Percentiles rank a stretch among this genome's conserved stretches.
Evolutionary conservation across 2,329 filamentous ascomycete genomes (phyloP).

Genomic region (Botrytis byssoidea): DNA sequence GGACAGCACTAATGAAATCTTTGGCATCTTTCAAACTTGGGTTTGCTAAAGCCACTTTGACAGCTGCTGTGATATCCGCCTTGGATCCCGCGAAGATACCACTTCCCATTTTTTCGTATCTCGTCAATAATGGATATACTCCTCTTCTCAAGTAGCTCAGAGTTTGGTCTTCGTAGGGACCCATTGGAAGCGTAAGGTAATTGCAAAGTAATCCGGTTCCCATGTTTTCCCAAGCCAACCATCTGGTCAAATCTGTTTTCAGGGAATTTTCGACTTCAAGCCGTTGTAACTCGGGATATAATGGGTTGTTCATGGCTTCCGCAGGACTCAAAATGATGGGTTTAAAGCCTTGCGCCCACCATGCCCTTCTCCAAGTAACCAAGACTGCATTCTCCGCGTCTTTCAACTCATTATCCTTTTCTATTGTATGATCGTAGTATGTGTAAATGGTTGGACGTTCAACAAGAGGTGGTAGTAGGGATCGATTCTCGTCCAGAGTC

Average conservation of each 20-base stretch:
- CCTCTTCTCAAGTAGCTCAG: conserved; percentile 72
- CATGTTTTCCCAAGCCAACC: conserved; percentile 93
- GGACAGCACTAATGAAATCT: conserved; percentile 61
- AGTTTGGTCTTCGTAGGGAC: conserved; percentile 66
- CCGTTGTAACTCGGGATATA: conserved; percentile 68
- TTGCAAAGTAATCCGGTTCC: conserved; percentile 77
- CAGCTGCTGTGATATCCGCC: conserved; percentile 59
- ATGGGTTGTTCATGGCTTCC: conserved; percentile 80
- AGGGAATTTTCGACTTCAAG: conserved; percentile 60
- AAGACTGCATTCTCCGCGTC: conserved; percentile 77
- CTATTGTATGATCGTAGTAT: conserved; percentile 73
- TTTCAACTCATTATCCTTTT: conserved; percentile 61
- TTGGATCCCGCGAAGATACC: conserved; percentile 73
- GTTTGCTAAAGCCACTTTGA: conserved; percentile 59
- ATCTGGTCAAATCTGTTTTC: conserved; percentile 72
- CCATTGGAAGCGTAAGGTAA: conserved; percentile 84
- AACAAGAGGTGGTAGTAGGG: conserved; percentile 74
- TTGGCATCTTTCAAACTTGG: conserved; percentile 56
- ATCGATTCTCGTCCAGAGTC: conserved; percentile 76
- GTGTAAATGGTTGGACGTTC: conserved; percentile 79
- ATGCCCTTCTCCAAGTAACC: conserved; percentile 84
- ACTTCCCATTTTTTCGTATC: conserved; percentile 69
- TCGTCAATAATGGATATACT: conserved; percentile 69
- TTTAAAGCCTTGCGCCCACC: conserved; percentile 92
- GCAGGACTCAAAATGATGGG: conserved; percentile 76